Evolutionary conservation across 495 filamentous ascomycete species (phyloP), one percentile per base, ranked within the genome.

Genomic region (Penicillium coffeae): DNA sequence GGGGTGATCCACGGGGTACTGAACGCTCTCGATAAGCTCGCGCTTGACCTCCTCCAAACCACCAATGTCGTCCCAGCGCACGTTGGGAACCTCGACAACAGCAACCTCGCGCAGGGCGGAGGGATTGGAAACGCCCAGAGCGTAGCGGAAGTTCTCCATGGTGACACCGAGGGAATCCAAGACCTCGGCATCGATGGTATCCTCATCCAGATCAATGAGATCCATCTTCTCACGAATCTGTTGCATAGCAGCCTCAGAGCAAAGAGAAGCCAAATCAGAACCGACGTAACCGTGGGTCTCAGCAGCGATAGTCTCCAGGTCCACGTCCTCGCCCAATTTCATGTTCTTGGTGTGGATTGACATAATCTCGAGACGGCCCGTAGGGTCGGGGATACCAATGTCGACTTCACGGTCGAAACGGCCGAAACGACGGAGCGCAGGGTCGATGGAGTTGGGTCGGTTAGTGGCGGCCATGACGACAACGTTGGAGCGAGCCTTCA

Each of bases 171-270:
- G 83, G 21, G 93, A 95, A 72, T 98, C 94, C 41, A 98, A 80
- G 33, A 98, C 94, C 73, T 98, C 93, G 42, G 93, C 94, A 64
- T 98, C 93, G 50, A 98, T 97, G 40, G 93, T 98, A 59, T 98
- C 93, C 71, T 98, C 93, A 56, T 98, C 94, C 34, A 98, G 83
- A 70, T 98, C 93, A 55, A 98, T 98, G 54, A 98, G 83, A 67
- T 98, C 93, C 93, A 98, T 98, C 86, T 98, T 98, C 77, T 98
- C 93, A 74, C 93, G 90, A 66, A 98, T 98, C 74, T 97, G 94
- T 72, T 98, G 94, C 93, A 98, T 97, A 47, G 93, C 93, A 67
- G 94, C 93, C 71, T 98, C 93, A 9, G 93, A 97, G 76, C 93
- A 98, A 48, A 98, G 86, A n/a, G 93, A 95, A 33, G 93, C 93